These are phyloP conservation scores for Zalerion maritima DNA, from an alignment of 495 filamentous ascomycete species.

Conservation along the genomic window DNA sequence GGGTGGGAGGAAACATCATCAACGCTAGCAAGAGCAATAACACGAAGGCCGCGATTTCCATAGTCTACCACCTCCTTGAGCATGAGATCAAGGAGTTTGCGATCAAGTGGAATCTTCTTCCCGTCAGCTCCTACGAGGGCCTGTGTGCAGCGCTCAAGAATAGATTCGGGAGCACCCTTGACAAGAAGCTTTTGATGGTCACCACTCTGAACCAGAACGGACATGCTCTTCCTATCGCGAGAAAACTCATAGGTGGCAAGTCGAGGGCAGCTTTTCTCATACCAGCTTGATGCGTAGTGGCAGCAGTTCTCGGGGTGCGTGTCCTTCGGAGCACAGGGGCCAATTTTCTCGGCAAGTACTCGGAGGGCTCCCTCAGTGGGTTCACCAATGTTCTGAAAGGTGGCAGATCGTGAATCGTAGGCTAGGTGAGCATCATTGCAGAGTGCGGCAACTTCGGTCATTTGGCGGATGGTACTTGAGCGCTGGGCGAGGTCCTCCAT, in stretches of 20 bases:
- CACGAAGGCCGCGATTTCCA: slow-evolving; percentile 80
- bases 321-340: slow-evolving; percentile 33
- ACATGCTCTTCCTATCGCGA: slow-evolving; percentile 98
- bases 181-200: slow-evolving; percentile 69
- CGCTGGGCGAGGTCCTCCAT: slow-evolving; percentile 53
- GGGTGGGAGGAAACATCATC: slow-evolving; percentile 57
- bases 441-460: slow-evolving; percentile 74
- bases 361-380: slow-evolving; percentile 91
- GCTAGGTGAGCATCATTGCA: slow-evolving; percentile 84
- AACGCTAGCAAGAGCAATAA: slow-evolving; percentile 80
- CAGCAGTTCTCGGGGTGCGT: slow-evolving; percentile 39
- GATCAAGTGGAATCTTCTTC: slow-evolving; percentile 52
- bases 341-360: slow-evolving; percentile 88
- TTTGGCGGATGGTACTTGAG: slow-evolving; percentile 67
- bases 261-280: slow-evolving; percentile 57
- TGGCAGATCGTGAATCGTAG: slow-evolving; percentile 56
- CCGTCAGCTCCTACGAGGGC: slow-evolving; percentile 61
- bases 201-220: slow-evolving; percentile 64
- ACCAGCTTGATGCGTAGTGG: slow-evolving; percentile 70
- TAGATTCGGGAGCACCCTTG: slow-evolving; percentile 90
- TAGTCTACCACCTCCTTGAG: slow-evolving; percentile 71
- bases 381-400: slow-evolving; percentile 80
- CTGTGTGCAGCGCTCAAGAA: slow-evolving; percentile 81
- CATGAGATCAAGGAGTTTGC: slow-evolving; percentile 51
- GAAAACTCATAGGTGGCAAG: slow-evolving; percentile 95